Evolutionary conservation across 352 stramenopile species (phyloP).

Genomic region (Detonula confervacea): DNA sequence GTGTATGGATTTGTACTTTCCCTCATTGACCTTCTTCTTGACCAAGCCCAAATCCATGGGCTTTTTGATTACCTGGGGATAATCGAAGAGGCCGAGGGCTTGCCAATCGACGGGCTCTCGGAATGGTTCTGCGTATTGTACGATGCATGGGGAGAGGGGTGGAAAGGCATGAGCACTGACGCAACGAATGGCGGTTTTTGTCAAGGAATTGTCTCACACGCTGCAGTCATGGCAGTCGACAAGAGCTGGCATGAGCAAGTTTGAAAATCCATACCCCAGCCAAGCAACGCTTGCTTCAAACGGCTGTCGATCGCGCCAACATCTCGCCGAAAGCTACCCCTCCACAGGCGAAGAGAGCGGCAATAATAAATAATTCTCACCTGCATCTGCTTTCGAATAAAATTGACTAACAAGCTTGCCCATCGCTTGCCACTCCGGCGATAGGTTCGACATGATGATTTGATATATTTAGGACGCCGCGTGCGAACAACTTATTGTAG

Average conservation of each 20-base stretch:
- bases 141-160: background rate
- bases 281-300: too few species aligned
- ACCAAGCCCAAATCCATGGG: conserved; percentile 87
- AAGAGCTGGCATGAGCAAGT: too few species aligned
- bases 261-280: conserved; percentile 7
- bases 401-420: conserved; percentile 60
- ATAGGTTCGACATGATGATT: conserved; percentile 21
- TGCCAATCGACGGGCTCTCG: conserved; percentile 79
- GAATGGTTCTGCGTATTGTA: conserved; percentile 68
- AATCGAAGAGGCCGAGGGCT: conserved; percentile 83
- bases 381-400: conserved; percentile 64
- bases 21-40: conserved; percentile 78
- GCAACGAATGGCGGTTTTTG: background rate
- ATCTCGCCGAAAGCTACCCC: too few species aligned
- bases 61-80: conserved; percentile 86
- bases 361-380: conserved; percentile 31
- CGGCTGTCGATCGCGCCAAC: too few species aligned
- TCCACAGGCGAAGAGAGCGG: background rate
- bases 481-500: too few species aligned
- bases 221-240: too few species aligned
- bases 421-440: conserved; percentile 62
- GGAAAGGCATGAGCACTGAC: background rate
- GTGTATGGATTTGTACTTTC: conserved; percentile 78
- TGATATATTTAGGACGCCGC: too few species aligned
- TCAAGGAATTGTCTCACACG: too few species aligned